phyloP scores from a whole-genome alignment of 1,284 basidiomycete genomes.

The Melampsora americana region DNA sequence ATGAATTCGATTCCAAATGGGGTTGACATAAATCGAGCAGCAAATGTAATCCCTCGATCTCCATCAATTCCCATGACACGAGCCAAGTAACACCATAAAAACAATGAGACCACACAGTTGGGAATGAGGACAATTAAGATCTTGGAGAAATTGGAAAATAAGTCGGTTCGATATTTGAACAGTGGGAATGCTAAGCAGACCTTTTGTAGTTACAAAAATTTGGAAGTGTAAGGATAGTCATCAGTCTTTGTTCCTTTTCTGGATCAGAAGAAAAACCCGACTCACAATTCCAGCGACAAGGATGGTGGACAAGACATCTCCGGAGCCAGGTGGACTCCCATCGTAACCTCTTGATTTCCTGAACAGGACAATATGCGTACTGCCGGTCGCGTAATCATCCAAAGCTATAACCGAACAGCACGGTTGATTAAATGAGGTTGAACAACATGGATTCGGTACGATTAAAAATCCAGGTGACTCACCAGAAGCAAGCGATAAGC shows the following conservation, averaged over 20 bases:
- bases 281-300: conserved; percentile 38
- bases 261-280: background rate
- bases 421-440: background rate
- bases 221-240: background rate
- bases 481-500: conserved; percentile 18
- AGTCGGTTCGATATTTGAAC: conserved; percentile 37
- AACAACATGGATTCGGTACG: background rate
- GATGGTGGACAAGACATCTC: conserved; percentile 26
- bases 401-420: background rate
- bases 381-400: conserved; percentile 23
- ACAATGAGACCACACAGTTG: conserved; percentile 21
- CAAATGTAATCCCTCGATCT: conserved; percentile 36
- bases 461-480: background rate
- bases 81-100: conserved; percentile 41
- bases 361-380: conserved; percentile 20
- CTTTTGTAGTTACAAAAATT: background rate
- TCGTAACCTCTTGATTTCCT: conserved; percentile 22
- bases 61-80: conserved; percentile 28
- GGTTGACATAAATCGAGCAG: conserved; percentile 40
- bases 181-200: conserved; percentile 34
- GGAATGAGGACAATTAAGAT: conserved; percentile 14
- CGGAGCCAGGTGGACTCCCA: conserved; percentile 27
- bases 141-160: conserved; percentile 35
- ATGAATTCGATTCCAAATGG: conserved; percentile 42
- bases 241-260: too few relatives aligned